Evolutionary conservation across 2,329 filamentous ascomycete genomes (phyloP).

Genomic region (Trichoderma endophyticum): DNA sequence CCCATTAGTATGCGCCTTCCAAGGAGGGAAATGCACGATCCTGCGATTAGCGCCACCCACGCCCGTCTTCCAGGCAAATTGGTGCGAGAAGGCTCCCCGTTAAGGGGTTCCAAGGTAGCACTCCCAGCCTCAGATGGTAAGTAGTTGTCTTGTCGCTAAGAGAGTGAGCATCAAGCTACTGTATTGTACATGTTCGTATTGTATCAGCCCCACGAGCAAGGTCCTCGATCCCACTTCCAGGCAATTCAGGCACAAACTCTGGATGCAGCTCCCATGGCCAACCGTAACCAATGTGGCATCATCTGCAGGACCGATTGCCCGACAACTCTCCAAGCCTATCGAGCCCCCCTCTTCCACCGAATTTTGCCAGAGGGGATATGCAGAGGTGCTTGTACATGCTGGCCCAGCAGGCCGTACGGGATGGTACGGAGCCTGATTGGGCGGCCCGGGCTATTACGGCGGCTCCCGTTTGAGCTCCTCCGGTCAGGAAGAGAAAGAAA

Average conservation of each 20-base stretch:
- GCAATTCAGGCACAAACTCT: slow-evolving; percentile 1
- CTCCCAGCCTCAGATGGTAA: background rate
- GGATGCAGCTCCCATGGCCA: slow-evolving; percentile 1
- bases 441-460: slow-evolving; percentile 5
- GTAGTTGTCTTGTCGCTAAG: background rate
- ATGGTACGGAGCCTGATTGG: slow-evolving; percentile 15
- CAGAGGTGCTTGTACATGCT: background rate
- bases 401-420: slow-evolving; percentile 1
- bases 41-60: slow-evolving; percentile 1
- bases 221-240: background rate
- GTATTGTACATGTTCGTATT: background rate
- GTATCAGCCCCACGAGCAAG: background rate
- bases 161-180: background rate
- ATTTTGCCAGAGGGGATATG: background rate
- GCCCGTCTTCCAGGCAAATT: background rate
- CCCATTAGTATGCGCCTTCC: background rate
- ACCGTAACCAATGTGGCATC: background rate
- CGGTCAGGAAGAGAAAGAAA: background rate
- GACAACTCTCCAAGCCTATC: slow-evolving; percentile 3
- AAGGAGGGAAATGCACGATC: background rate
- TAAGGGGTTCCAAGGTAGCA: background rate
- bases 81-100: background rate
- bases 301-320: background rate
- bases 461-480: slow-evolving; percentile 3
- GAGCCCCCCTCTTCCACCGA: slow-evolving; percentile 9